Evolutionary conservation across 352 stramenopile species (phyloP).

Genomic region (Globisporangium canariense): DNA sequence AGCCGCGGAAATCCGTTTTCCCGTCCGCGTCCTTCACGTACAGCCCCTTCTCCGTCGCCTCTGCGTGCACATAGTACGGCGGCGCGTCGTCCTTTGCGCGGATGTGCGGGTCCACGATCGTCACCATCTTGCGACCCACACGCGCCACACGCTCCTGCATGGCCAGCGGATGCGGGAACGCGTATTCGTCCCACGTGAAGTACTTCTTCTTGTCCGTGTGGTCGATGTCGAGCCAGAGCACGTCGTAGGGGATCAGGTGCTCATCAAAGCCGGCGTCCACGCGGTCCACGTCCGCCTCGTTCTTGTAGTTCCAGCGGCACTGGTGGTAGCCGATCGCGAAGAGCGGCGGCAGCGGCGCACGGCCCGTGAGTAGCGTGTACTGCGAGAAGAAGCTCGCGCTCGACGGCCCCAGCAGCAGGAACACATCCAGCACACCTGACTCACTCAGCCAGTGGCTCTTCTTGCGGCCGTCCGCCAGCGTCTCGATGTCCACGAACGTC

Average conservation of each 20-base stretch:
- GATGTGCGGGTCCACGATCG: conserved; percentile 99
- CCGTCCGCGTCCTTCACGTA: conserved; percentile 97
- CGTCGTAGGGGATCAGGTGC: conserved; percentile 98
- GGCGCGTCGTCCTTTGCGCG: conserved; percentile 90
- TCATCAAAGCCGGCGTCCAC: conserved; percentile 93
- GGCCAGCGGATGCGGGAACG: conserved; percentile 93
- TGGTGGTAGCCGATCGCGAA: conserved; percentile 99
- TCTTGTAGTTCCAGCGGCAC: conserved; percentile 99
- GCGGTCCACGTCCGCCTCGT: conserved; percentile 94
- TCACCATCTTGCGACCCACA: conserved; percentile 97
- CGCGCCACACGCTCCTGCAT: conserved; percentile 93
- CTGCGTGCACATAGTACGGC: conserved; percentile 90
- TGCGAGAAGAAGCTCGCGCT: conserved; percentile 85
- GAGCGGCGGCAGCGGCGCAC: conserved; percentile 90
- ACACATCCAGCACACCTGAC: conserved; percentile 96
- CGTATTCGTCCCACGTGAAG: conserved; percentile 95
- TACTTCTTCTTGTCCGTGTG: conserved; percentile 99
- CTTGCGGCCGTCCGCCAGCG: conserved; percentile 45
- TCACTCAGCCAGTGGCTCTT: conserved; percentile 94
- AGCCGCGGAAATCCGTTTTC: conserved; percentile 95
- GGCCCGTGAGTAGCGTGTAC: conserved; percentile 93
- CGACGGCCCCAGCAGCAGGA: conserved; percentile 91
- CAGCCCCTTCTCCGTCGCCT: conserved; percentile 82
- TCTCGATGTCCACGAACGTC: conserved; percentile 97
- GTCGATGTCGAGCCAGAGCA: conserved; percentile 99